Base-by-base conservation (phyloP, 1,284 basidiomycete genomes). In the Pholiota adiposa region DNA sequence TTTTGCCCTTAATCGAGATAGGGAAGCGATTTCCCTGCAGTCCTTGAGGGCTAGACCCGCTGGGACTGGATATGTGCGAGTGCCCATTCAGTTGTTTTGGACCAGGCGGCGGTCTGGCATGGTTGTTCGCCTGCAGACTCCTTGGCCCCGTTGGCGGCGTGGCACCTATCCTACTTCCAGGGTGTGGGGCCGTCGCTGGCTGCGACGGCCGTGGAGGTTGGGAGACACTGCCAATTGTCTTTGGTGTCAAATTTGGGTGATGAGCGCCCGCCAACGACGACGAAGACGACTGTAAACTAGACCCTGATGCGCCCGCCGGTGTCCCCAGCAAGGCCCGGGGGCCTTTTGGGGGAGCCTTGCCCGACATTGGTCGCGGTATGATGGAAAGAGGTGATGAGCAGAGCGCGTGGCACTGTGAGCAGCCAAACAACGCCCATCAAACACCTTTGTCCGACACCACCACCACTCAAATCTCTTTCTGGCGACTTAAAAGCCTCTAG, bases 281-380 rank as follows among this genome's bases (percentile, higher is more conserved):
- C 21, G 72, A 73, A 4, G 36, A 38, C 40, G 73, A 67, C 14
- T 74, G 63, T 19, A 76, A 72, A 6, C 74, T 56, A 61, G 73
- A 76, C 64, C 79, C 60, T 23, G 60, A 62, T 50, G 63, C 36
- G 14, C 59, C 59, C 23, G 36, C 54, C 34, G 60, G 58, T 12
- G 60, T 56, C 29, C 68, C 82, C 58, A 86, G 69, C 62, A 91
- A 77, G 46, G 89, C 89, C 63, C 89, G 77, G 54, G 89, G 89
- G 60, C 88, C 89, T 67, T 79, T 83, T 65, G 89, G 89, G 67
- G 89, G 89, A 54, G 83, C 85, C 78, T 88, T 90, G 68, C 89
- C 87, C 72, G 89, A 89, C 89, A 91, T 87, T 49, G 58, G 63
- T 53, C 63, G 63, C 54, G 51, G 41, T 52, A 54, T 51, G 58